Evolutionary conservation across 805 yeast genomes (phyloP).

Genomic region (Hanseniaspora jakobsenii): DNA sequence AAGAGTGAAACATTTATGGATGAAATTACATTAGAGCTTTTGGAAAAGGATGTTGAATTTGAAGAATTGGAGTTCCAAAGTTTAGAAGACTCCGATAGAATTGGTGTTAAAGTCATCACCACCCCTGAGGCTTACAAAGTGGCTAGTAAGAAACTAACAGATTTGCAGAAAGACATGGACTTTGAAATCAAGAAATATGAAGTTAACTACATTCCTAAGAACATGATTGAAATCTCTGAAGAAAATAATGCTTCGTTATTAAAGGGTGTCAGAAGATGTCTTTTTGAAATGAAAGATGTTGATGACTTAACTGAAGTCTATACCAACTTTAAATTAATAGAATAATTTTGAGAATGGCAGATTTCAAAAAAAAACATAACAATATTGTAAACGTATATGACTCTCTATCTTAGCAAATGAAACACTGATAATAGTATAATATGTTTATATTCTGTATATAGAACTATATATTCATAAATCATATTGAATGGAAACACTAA

Average conservation of each 20-base stretch:
- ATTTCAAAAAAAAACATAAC: too few species aligned
- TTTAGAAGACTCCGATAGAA: conserved; percentile 1
- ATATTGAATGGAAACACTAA: too few species aligned
- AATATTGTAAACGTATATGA: too few species aligned
- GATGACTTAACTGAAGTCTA: conserved; percentile 76
- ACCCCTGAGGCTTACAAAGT: conserved; percentile 22
- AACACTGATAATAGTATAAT: too few species aligned
- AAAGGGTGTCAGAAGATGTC: conserved; percentile 44
- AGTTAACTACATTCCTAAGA: conserved; percentile 52
- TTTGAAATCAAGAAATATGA: conserved; percentile 61
- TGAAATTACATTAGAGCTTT: not conserved
- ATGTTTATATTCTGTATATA: too few species aligned
- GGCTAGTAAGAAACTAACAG: conserved; percentile 40
- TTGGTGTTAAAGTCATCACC: conserved; percentile 4
- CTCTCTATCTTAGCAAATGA: too few species aligned
- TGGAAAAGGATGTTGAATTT: conserved; percentile 7
- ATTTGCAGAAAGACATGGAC: conserved; percentile 33
- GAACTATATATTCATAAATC: too few species aligned
- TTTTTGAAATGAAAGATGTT: conserved; percentile 55
- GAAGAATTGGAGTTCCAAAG: conserved; percentile 8
- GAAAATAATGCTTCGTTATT: conserved; percentile 38
- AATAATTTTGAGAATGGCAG: not conserved
- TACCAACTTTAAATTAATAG: conserved; percentile 44
- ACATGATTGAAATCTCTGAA: conserved; percentile 38
- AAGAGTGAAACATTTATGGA: conserved; percentile 3